Conservation (phyloP, 345 rosid genomes). For the Rhizophora apiculata region DNA sequence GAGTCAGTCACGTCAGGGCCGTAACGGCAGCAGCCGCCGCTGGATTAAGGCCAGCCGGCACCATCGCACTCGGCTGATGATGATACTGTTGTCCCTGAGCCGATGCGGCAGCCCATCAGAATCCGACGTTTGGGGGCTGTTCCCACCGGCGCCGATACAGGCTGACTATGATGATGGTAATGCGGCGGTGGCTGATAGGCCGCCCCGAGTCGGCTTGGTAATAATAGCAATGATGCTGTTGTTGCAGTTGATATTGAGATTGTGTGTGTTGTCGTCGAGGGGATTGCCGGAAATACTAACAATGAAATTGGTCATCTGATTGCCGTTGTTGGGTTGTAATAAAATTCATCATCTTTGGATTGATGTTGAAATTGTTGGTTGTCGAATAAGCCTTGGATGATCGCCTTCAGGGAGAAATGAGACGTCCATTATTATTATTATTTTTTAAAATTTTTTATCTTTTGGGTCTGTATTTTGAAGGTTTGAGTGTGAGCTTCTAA, state of each 20-base stretch:
- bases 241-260: slow-evolving; percentile 7
- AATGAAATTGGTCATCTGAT: slow-evolving; percentile 9
- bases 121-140: neutral
- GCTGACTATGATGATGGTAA: neutral
- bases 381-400: neutral
- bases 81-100: slow-evolving; percentile 10
- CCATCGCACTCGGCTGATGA: neutral
- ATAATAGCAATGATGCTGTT: slow-evolving; percentile 5
- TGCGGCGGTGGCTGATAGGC: neutral
- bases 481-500: no score
- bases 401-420: neutral
- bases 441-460: no score
- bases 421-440: no score
- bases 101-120: slow-evolving; percentile 5
- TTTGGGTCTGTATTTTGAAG: no score
- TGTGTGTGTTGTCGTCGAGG: slow-evolving; percentile 6
- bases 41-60: slow-evolving; percentile 17
- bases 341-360: neutral
- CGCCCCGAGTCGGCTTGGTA: neutral
- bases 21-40: slow-evolving; percentile 30
- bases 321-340: neutral
- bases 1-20: slow-evolving; percentile 30
- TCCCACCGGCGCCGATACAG: neutral
- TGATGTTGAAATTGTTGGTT: neutral
- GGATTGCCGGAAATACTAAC: slow-evolving; percentile 5